phyloP scores from a whole-genome alignment of 2,329 filamentous ascomycete species.

The Nigrospora oryzae region DNA sequence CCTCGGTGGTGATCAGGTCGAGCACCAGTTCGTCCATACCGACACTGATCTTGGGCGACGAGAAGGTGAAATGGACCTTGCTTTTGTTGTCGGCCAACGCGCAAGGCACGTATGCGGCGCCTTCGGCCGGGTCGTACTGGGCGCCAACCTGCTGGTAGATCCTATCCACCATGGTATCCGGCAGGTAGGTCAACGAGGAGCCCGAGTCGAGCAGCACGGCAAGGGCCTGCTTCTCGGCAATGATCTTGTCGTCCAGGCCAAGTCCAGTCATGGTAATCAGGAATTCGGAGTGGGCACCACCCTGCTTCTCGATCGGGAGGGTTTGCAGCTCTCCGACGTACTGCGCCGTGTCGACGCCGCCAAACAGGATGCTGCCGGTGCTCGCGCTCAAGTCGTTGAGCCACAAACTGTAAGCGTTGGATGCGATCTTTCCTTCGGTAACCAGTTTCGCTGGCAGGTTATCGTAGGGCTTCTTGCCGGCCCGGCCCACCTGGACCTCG shows the following conservation, averaged over 20 bases:
- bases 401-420: conserved; percentile 67
- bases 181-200: conserved; percentile 59
- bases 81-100: conserved; percentile 31
- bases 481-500: conserved; percentile 63
- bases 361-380: conserved; percentile 64
- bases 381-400: conserved; percentile 61
- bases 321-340: conserved; percentile 56
- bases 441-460: conserved; percentile 63
- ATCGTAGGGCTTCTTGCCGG: conserved; percentile 45
- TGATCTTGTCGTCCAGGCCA: conserved; percentile 27
- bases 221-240: conserved; percentile 42
- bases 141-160: conserved; percentile 36
- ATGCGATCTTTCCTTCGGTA: conserved; percentile 49
- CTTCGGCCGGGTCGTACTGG: conserved; percentile 41
- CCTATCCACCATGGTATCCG: conserved; percentile 33
- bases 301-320: conserved; percentile 53
- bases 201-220: conserved; percentile 66
- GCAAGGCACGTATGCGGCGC: conserved; percentile 55
- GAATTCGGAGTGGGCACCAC: conserved; percentile 51
- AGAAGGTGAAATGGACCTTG: conserved; percentile 46
- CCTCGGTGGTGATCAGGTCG: conserved; percentile 35
- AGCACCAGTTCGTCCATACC: conserved; percentile 52
- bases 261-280: conserved; percentile 60
- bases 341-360: conserved; percentile 61
- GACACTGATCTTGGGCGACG: conserved; percentile 43